phyloP scores from a whole-genome alignment of 192 early-diverging fungal genomes.

The Entomortierella chlamydospora region DNA sequence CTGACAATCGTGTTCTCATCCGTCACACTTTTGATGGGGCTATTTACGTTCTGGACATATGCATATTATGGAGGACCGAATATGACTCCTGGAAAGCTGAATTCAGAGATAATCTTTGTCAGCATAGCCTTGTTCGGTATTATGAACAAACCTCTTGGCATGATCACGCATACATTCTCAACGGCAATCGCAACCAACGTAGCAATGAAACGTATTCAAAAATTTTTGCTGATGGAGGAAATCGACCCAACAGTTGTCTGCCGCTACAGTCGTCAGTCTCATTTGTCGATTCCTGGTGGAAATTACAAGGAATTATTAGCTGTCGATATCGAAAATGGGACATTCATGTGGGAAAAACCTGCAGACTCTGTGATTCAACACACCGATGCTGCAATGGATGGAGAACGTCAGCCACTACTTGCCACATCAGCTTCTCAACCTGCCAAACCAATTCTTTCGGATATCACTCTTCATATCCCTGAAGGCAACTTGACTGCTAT shows the following conservation, averaged over 20 bases:
- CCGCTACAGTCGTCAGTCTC: conserved; percentile 25
- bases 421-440: neutral
- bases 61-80: conserved; percentile 25
- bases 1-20: conserved; percentile 33
- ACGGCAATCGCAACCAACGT: conserved; percentile 65
- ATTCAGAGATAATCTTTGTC: conserved; percentile 34
- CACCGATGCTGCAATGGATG: neutral
- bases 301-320: neutral
- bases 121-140: conserved; percentile 29
- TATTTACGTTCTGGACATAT: conserved; percentile 23
- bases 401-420: conserved; percentile 33
- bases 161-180: neutral
- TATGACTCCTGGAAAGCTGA: conserved; percentile 35
- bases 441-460: conserved; percentile 6
- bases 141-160: conserved; percentile 14
- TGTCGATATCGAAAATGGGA: conserved; percentile 23
- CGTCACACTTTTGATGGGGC: conserved; percentile 8
- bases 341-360: conserved; percentile 32
- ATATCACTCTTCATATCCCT: conserved; percentile 56
- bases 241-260: conserved; percentile 25
- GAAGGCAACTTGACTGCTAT: conserved; percentile 35
- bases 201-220: conserved; percentile 64
- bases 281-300: neutral
- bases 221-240: conserved; percentile 56
- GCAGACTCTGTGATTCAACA: neutral